Evolutionary conservation across 1,284 basidiomycete genomes (phyloP), one percentile per base, ranked within the genome.

Genomic region (Salmacisia buchloeana): DNA sequence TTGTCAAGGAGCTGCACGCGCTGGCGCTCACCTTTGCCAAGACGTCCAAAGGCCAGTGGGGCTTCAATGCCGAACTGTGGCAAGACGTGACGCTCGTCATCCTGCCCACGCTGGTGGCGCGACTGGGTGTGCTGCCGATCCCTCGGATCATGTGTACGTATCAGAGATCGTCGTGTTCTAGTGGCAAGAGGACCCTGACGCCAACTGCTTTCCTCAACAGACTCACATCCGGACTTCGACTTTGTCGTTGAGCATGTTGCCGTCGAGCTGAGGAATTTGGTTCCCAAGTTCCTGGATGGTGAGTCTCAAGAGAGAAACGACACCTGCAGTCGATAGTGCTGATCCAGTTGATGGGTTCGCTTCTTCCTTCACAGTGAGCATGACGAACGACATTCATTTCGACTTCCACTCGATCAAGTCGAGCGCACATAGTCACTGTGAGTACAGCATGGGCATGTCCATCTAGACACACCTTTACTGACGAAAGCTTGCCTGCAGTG

Each of bases 151-250:
- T 60, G 43, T 67, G 49, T 54, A 43, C 21, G 49, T 49, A 9
- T 12, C 10, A 6, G 15, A 15, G 15, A 43, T 9, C 36, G 9
- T 38, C 18, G 36, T 18, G 10, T 29, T 38, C 36, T 18, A 9
- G 9, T 9, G 36, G 18, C 36, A 38, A 38, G 36, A 18, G 36
- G 36, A 38, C 36, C 9, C 10, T 38, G 36, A 18, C 18, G 10
- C 18, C 10, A 38, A 9, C 36, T 38, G 36, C 18, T 18, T 38
- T 38, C 10, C 18, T 18, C 36, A 9, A 38, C 29, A 54, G 49
- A 65, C 49, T 31, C 57, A 12, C 65, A 67, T 62, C 65, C 65
- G 15, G 65, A 67, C 35, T 67, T 67, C 54, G 65, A 65, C 54
- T 35, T 67, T n/a, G 59, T 62, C 31, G 52, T 67, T 7, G 65